These are phyloP conservation scores for Colletotrichum sidae DNA, from an alignment of 2,329 filamentous ascomycete species.

Conservation along the genomic window DNA sequence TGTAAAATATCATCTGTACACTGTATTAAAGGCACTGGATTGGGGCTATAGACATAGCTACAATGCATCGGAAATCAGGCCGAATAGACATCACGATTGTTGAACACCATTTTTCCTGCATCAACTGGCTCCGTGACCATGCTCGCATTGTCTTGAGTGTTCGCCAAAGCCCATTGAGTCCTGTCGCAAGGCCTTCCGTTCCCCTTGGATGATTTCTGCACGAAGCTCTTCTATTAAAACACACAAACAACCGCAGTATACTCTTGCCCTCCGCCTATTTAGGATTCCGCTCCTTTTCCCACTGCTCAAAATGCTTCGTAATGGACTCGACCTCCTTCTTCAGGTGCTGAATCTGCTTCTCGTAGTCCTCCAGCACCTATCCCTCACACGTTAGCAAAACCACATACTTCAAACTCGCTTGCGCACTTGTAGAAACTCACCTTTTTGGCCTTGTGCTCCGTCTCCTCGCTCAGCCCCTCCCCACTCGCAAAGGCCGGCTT, in stretches of 20 bases:
- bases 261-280: not conserved
- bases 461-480: constrained; percentile 74
- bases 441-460: constrained; percentile 79
- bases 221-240: constrained; percentile 18
- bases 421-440: constrained; percentile 55
- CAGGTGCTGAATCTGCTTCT: constrained; percentile 81
- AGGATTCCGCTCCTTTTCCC: constrained; percentile 63
- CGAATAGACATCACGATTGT: constrained; percentile 26
- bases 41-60: constrained; percentile 23
- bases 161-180: no score
- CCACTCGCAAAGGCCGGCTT: constrained; percentile 69
- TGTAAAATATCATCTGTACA: constrained; percentile 38
- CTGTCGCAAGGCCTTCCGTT: no score
- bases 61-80: constrained; percentile 8
- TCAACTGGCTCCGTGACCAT: no score
- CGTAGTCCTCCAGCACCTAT: constrained; percentile 83
- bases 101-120: not conserved
- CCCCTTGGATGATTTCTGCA: not conserved
- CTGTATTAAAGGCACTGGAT: constrained; percentile 15
- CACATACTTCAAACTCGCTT: not conserved
- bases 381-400: constrained; percentile 33
- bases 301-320: constrained; percentile 67
- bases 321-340: constrained; percentile 77
- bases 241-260: not conserved
- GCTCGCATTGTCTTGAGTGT: no score